These are phyloP conservation scores for Termitomyces sp. DNA, from an alignment of 768 basidiomycete genomes.

Conservation along the genomic window DNA sequence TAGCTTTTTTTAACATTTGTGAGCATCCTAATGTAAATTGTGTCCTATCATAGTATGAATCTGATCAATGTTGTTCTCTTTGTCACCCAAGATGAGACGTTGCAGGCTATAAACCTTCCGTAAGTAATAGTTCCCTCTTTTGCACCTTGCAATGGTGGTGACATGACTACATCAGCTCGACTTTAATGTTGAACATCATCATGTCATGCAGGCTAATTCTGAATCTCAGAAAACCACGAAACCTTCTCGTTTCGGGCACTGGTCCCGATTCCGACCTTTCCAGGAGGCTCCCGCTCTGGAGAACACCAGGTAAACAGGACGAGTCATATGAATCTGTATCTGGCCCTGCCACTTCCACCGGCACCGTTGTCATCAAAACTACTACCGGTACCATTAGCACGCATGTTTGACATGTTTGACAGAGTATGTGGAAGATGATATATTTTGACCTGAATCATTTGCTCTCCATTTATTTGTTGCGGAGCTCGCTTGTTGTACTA, in stretches of 20 bases:
- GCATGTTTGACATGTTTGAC: not conserved
- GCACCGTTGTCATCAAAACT: not conserved
- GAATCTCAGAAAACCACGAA: slow-evolving; percentile 15
- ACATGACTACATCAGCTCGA: slow-evolving; percentile 9
- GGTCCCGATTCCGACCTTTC: not conserved
- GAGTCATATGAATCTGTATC: not conserved
- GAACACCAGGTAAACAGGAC: not conserved
- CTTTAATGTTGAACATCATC: slow-evolving; percentile 19
- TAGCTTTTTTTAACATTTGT: not conserved
- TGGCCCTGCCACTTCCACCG: not conserved
- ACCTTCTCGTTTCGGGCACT: not conserved
- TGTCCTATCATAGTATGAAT: slow-evolving; percentile 15
- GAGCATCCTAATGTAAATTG: not conserved
- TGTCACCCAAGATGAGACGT: slow-evolving; percentile 6
- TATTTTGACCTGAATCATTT: no score
- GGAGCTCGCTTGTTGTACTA: no score
- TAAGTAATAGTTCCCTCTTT: slow-evolving; percentile 1
- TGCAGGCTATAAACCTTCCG: slow-evolving; percentile 19
- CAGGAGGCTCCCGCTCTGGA: slow-evolving; percentile 2
- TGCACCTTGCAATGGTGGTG: not conserved
- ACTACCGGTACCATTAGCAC: not conserved
- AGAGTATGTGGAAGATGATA: not conserved
- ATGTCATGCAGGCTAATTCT: slow-evolving; percentile 21
- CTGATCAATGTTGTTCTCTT: slow-evolving; percentile 18
- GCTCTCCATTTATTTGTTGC: not conserved